Conservation (phyloP, 352 stramenopile genomes). For the Phytopythium aichiense region DNA sequence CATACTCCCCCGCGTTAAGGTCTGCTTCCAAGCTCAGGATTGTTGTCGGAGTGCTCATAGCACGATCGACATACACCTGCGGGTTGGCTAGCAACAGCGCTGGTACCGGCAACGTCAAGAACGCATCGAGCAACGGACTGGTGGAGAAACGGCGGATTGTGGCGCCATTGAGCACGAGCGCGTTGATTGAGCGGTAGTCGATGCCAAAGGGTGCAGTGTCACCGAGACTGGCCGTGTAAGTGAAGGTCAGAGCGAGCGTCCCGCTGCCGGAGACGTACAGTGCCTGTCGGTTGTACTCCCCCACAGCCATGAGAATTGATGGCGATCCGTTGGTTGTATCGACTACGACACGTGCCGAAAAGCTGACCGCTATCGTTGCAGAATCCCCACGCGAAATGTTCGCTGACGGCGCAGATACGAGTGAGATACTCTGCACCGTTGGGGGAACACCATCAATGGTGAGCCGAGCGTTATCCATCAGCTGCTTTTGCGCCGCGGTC, state of each 20-base stretch:
- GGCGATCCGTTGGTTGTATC: constrained; percentile 48
- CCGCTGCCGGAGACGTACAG: constrained; percentile 51
- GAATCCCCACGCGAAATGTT: constrained; percentile 39
- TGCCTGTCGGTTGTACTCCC: constrained; percentile 58
- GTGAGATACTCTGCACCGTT: constrained; percentile 34
- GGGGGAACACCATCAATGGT: constrained; percentile 47
- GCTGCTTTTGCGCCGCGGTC: constrained; percentile 31
- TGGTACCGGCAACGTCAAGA: constrained; percentile 45
- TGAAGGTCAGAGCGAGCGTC: constrained; percentile 51
- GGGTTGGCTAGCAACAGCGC: constrained; percentile 32
- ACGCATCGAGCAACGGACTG: constrained; percentile 47
- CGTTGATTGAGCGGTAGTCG: constrained; percentile 45
- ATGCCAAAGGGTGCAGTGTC: constrained; percentile 41
- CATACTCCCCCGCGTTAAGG: constrained; percentile 47
- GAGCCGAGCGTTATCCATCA: constrained; percentile 51
- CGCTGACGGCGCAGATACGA: constrained; percentile 27
- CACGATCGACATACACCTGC: constrained; percentile 46
- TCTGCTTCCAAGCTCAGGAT: constrained; percentile 44
- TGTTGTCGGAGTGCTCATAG: constrained; percentile 34
- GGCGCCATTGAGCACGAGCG: constrained; percentile 59
- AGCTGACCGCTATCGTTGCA: constrained; percentile 61
- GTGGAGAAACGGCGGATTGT: constrained; percentile 51
- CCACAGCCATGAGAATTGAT: constrained; percentile 50
- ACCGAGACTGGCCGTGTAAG: constrained; percentile 59
- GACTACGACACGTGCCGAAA: constrained; percentile 52